A percentile compares a stretch with the other conserved stretches of the same genome.
phyloP scores from a whole-genome alignment of 2,329 filamentous ascomycete genomes.

The Trichoderma semiorbis region DNA sequence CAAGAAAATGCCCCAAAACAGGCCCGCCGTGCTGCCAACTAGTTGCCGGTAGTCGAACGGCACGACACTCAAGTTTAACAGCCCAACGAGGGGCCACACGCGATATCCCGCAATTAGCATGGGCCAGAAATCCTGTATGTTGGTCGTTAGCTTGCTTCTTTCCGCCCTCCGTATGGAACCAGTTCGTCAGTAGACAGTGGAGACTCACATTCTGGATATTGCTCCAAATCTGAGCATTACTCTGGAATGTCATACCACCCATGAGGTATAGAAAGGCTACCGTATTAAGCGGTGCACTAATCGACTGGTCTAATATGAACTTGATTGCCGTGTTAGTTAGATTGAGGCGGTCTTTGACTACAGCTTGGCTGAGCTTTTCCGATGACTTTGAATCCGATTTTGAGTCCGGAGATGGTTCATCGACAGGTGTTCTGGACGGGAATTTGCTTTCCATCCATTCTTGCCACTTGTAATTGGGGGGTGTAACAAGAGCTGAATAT shows the following conservation, averaged over 20 bases:
- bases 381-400: not conserved
- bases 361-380: not conserved
- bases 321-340: constrained; percentile 7
- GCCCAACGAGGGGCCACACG: constrained; percentile 11
- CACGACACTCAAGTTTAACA: constrained; percentile 13
- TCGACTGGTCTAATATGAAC: constrained; percentile 12
- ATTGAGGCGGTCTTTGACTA: not conserved
- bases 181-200: not conserved
- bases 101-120: constrained; percentile 17
- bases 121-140: constrained; percentile 15
- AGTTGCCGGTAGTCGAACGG: constrained; percentile 15
- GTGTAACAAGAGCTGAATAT: constrained; percentile 14
- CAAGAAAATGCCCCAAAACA: constrained; percentile 12
- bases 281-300: constrained; percentile 12
- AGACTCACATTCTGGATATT: constrained; percentile 1
- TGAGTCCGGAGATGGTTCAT: not conserved
- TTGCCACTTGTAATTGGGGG: constrained; percentile 17
- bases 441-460: constrained; percentile 9
- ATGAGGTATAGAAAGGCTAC: constrained; percentile 13
- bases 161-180: not conserved
- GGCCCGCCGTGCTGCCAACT: constrained; percentile 6
- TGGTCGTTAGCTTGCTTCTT: not conserved
- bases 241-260: constrained; percentile 12
- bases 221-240: constrained; percentile 2
- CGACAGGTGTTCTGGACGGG: not conserved